Conservation (phyloP, 2,329 filamentous ascomycete species). For the Fusarium decemcellulare region DNA sequence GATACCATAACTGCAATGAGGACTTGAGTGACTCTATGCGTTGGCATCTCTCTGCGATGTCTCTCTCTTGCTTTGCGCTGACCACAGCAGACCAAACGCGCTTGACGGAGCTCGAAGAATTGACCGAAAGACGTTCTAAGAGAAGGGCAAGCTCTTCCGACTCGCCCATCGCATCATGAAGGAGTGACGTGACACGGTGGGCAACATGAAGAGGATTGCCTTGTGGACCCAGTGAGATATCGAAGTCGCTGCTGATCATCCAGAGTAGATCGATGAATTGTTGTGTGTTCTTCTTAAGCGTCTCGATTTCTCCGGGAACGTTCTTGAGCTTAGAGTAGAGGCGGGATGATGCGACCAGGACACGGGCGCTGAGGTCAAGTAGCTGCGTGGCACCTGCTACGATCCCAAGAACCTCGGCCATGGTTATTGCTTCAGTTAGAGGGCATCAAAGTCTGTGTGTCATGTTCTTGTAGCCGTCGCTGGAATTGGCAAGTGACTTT, state of each 20-base stretch:
- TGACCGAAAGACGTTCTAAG: background rate
- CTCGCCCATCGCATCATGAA: background rate
- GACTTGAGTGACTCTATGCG: conserved; percentile 4
- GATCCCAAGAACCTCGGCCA: conserved; percentile 7
- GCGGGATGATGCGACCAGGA: background rate
- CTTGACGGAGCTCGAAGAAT: background rate
- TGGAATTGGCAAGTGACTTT: too few relatives aligned
- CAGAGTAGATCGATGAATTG: background rate
- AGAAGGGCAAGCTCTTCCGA: background rate
- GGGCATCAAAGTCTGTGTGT: background rate
- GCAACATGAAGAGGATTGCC: background rate
- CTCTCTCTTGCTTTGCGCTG: background rate
- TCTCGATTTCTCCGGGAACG: background rate
- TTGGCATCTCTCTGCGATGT: background rate
- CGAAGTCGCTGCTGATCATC: conserved; percentile 4
- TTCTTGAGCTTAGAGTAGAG: conserved; percentile 8
- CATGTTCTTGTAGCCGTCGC: too few relatives aligned
- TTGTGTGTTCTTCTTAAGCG: background rate
- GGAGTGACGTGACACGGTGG: background rate
- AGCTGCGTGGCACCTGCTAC: conserved; percentile 4
- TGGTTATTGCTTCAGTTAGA: background rate
- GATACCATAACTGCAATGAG: background rate
- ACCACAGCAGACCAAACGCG: conserved; percentile 1
- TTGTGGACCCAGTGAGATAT: background rate
- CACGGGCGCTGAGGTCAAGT: background rate